Percentiles rank a stretch among this genome's conserved stretches.
phyloP scores from a whole-genome alignment of 2,329 filamentous ascomycete species.

The Colletotrichum tofieldiae region DNA sequence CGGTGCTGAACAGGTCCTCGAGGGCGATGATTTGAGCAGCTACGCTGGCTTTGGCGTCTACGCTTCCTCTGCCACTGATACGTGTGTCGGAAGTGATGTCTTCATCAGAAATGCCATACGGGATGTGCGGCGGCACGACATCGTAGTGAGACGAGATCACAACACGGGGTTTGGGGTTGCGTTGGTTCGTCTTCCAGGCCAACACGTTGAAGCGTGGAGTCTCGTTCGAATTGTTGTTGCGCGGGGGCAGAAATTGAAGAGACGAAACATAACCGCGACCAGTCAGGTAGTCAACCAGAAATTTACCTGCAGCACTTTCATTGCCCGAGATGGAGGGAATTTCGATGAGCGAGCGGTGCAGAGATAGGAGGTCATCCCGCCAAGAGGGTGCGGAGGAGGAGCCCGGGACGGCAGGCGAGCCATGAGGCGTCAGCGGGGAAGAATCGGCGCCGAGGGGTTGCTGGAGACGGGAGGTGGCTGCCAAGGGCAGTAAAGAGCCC shows the following conservation, averaged over 20 bases:
- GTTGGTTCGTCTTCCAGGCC: slow-evolving; percentile 71
- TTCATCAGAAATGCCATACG: slow-evolving; percentile 72
- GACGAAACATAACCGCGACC: slow-evolving; percentile 60
- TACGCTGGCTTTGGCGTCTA: slow-evolving; percentile 80
- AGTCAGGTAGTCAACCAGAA: slow-evolving; percentile 77
- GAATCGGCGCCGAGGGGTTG: slow-evolving; percentile 31
- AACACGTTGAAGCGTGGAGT: slow-evolving; percentile 80
- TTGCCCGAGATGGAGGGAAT: slow-evolving; percentile 80
- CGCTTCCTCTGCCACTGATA: slow-evolving; percentile 81
- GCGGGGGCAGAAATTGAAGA: slow-evolving; percentile 58
- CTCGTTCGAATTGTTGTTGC: slow-evolving; percentile 47
- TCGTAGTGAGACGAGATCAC: slow-evolving; percentile 90
- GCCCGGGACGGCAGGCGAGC: neutral
- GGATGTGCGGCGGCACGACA: slow-evolving; percentile 80
- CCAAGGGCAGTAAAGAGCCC: slow-evolving; percentile 31
- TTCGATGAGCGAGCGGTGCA: slow-evolving; percentile 83
- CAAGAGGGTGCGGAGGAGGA: slow-evolving; percentile 51
- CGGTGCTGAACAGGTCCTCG: slow-evolving; percentile 64
- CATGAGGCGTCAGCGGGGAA: slow-evolving; percentile 22
- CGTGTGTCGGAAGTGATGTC: slow-evolving; percentile 60
- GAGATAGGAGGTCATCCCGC: slow-evolving; percentile 72
- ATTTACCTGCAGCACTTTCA: slow-evolving; percentile 78
- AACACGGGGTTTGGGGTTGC: slow-evolving; percentile 68
- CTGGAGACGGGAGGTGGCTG: slow-evolving; percentile 32
- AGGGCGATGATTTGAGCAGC: slow-evolving; percentile 83